Conservation (phyloP, 345 rosid genomes). For the Ricinus communis region DNA sequence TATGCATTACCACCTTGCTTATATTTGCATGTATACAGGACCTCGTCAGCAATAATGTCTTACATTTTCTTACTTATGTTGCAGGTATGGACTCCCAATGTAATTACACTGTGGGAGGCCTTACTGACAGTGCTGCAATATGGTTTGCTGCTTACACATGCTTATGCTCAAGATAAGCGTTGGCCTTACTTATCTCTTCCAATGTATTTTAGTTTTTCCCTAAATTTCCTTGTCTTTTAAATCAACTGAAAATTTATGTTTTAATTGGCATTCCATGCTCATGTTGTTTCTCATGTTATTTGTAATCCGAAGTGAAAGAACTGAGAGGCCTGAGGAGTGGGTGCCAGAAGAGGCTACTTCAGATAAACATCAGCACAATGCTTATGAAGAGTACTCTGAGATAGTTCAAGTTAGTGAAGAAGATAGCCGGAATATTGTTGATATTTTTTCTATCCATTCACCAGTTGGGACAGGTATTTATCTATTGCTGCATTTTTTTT, state of each 20-base stretch:
- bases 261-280: slow-evolving; percentile 4
- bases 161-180: slow-evolving; percentile 92
- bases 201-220: slow-evolving; percentile 40
- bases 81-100: slow-evolving; percentile 92
- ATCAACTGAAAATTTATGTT: neutral
- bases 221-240: neutral
- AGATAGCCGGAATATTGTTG: slow-evolving; percentile 55
- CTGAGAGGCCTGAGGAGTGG: slow-evolving; percentile 92
- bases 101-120: slow-evolving; percentile 85
- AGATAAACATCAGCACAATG: slow-evolving; percentile 31
- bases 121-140: slow-evolving; percentile 75
- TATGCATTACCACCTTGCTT: neutral
- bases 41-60: slow-evolving; percentile 9
- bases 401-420: slow-evolving; percentile 41
- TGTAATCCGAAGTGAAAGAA: slow-evolving; percentile 49
- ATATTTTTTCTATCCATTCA: slow-evolving; percentile 83
- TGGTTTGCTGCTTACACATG: slow-evolving; percentile 69
- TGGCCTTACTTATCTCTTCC: slow-evolving; percentile 95
- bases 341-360: slow-evolving; percentile 69
- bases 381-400: slow-evolving; percentile 42
- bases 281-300: slow-evolving; percentile 20
- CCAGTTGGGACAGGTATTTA: slow-evolving; percentile 43
- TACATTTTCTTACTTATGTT: slow-evolving; percentile 15
- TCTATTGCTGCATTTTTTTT: slow-evolving; percentile 2
- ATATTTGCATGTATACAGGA: neutral